Base-by-base conservation (phyloP, 1,284 basidiomycete species). In the Trichosporon faecale region DNA sequence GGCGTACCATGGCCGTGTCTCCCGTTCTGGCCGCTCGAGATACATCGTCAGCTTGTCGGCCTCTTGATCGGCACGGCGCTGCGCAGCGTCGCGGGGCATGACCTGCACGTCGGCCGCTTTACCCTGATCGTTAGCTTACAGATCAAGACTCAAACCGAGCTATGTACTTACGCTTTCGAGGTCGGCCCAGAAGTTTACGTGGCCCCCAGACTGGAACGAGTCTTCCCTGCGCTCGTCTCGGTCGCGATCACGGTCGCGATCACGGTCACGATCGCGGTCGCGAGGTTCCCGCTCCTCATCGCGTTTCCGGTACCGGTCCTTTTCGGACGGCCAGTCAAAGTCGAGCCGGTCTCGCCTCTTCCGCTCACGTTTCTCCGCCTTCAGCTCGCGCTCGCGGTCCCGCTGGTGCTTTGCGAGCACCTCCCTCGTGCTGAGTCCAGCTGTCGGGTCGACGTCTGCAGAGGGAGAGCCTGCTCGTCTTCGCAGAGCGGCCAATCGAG, bases 1-100 rank as follows among this genome's bases (percentile, higher is more conserved):
- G 2, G 79, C 76, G 67, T 84, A 85, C 84, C 84, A 85, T 4
- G 84, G 83, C 69, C 81, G 81, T 2, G 82, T 83, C 74, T 85
- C 84, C 25, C 79, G 74, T 11, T 82, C 82, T 0, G 84, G 82
- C 40, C 84, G 76, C 40, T 75, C 71, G 57, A 85, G 79, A 73
- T 83, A 85, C 78, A 84, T 80, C 1, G 84, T 85, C 49, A 81
- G 78, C 29, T 79, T 77, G 65, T 83, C 83, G 8, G 77, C 77
- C 35, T 77, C 76, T 66, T 83, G 79, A 40, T 77, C 72, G 1
- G 77, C 80, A 57, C 80, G 80, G 55, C 76, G 73, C 68, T 78
- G 77, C 16, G 77, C 77, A 2, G 80, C 69, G 40, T 81, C 79
- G 8, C 74, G 14, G 23, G 57, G 11, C 57, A 65, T 65, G 52